Evolutionary conservation across 441 rosid genomes (phyloP), one percentile per base, ranked within the genome.

Genomic region (Geranium incanum): DNA sequence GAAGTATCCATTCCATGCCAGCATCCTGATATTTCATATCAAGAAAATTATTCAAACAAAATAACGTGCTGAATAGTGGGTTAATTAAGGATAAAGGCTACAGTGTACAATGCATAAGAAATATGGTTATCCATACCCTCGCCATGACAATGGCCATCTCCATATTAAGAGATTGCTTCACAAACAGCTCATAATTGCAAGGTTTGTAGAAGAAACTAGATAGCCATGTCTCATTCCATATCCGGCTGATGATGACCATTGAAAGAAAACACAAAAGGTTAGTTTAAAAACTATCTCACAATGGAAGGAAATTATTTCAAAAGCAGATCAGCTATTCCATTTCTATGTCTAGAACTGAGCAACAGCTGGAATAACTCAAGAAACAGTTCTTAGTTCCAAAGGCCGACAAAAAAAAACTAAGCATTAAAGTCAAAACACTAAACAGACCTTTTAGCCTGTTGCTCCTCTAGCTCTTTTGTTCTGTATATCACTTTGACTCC

Each of bases 81-180:
- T 36, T 16, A 28, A 70, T 18, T n/a, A 66, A 39, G 57, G 38
- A 70, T 62, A 38, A 52, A 13, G 60, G 15, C 60, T 52, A 52
- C n/a, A 45, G 3, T 52, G 21, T 55, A 15, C 60, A 5, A 4
- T 55, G 21, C 63, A 55, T 6, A 55, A 55, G 60, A 52, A 55
- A 78, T 12, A 52, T 39, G 41, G 60, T 48, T 12, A 66, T 39
- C 37, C 66, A 39, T 16, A 89, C 94, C 90, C 94, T 87, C 68
- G 94, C 94, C 94, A 87, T 86, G 84, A 86, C 84, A 77, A 89
- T 89, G 69, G 94, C 94, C 91, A 87, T 89, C 81, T 89, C 94
- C 94, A 89, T 89, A 78, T 89, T 87, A 79, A 89, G 91, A 76
- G 94, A 89, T 71, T 89, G 94, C 79, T 89, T 89, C 69, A 89